A percentile compares a stretch with the other conserved stretches of the same genome.
Evolutionary conservation across 1,139 yeast genomes (phyloP).

Genomic region (Nematodospora anomalae): DNA sequence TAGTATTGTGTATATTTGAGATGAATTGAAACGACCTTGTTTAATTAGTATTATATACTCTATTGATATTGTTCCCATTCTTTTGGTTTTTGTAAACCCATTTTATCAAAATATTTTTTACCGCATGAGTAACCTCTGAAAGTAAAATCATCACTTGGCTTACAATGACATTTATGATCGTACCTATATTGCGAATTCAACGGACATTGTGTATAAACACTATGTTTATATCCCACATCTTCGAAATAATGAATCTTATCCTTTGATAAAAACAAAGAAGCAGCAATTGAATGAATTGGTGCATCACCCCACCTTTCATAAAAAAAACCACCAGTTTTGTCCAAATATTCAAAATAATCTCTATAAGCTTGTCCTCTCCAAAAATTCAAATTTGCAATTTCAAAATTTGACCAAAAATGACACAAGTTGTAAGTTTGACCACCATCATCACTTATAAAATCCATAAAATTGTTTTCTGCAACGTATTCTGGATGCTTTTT

Average conservation of each 20-base stretch:
- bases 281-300: conserved; percentile 86
- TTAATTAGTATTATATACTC: background rate
- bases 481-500: conserved; percentile 64
- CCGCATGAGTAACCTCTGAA: conserved; percentile 58
- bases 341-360: conserved; percentile 69
- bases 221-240: conserved; percentile 81
- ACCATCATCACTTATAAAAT: conserved; percentile 68
- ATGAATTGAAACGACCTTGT: background rate
- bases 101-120: conserved; percentile 47
- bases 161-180: conserved; percentile 50
- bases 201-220: conserved; percentile 60
- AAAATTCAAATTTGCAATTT: conserved; percentile 69
- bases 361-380: conserved; percentile 74
- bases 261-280: conserved; percentile 67
- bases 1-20: conserved; percentile 3
- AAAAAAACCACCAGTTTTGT: conserved; percentile 81
- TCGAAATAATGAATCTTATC: conserved; percentile 74
- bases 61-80: conserved; percentile 36
- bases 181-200: conserved; percentile 44
- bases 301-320: conserved; percentile 96
- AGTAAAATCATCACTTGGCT: conserved; percentile 52
- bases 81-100: conserved; percentile 42
- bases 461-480: conserved; percentile 65
- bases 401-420: conserved; percentile 90
- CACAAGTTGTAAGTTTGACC: conserved; percentile 73